Evolutionary conservation across 352 stramenopile genomes (phyloP).

Genomic region (Globisporangium polare): DNA sequence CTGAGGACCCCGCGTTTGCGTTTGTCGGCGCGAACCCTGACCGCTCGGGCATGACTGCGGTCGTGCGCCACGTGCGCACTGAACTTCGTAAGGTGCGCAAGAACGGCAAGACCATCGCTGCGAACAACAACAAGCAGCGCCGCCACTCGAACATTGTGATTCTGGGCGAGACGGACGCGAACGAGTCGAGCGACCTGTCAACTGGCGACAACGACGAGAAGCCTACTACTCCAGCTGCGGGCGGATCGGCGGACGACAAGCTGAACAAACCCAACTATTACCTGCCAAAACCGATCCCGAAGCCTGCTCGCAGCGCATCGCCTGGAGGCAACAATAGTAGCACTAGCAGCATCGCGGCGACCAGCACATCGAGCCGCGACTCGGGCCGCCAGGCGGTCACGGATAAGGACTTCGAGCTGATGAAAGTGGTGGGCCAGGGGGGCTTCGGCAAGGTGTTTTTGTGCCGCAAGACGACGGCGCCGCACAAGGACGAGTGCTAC

Average conservation of each 20-base stretch:
- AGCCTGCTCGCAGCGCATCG: slow-evolving; percentile 24
- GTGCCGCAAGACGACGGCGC: slow-evolving; percentile 90
- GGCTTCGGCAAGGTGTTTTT: slow-evolving; percentile 98
- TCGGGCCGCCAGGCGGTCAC: slow-evolving; percentile 46
- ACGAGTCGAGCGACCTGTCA: slow-evolving; percentile 71
- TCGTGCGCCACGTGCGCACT: slow-evolving; percentile 73
- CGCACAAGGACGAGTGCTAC: slow-evolving; percentile 93
- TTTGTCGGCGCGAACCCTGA: slow-evolving; percentile 78
- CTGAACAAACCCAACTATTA: slow-evolving; percentile 71
- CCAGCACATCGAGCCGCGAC: slow-evolving; percentile 12
- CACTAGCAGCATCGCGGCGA: slow-evolving; percentile 1
- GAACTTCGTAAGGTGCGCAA: slow-evolving; percentile 50
- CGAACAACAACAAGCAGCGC: slow-evolving; percentile 28
- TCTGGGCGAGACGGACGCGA: slow-evolving; percentile 74
- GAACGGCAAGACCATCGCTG: slow-evolving; percentile 16
- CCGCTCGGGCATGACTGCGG: slow-evolving; percentile 79
- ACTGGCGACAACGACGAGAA: slow-evolving; percentile 54
- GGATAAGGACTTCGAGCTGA: slow-evolving; percentile 94
- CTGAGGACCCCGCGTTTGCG: slow-evolving; percentile 76
- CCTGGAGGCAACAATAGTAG: slow-evolving; percentile 17
- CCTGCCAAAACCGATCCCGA: slow-evolving; percentile 64
- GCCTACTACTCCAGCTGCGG: slow-evolving; percentile 12
- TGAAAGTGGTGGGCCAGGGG: slow-evolving; percentile 97
- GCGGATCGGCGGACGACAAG: slow-evolving; percentile 27
- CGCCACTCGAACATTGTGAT: slow-evolving; percentile 87